Evolutionary conservation across 257 asterid genomes (phyloP).

Genomic region (Solanum bukasovii): DNA sequence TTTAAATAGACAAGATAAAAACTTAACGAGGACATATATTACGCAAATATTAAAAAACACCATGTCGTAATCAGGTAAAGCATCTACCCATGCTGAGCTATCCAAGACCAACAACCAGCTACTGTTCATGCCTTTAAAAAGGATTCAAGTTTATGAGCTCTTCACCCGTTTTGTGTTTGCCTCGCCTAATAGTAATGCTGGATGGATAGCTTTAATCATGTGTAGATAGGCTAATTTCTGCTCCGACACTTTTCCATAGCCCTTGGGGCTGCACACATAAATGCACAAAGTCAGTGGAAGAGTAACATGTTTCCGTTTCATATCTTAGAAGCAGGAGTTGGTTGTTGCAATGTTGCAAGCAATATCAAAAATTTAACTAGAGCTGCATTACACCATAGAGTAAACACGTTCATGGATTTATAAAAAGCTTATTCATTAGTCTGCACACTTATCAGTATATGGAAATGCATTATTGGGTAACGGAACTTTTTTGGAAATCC

Average conservation of each 20-base stretch:
- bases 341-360: neutral
- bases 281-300: neutral
- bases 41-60: neutral
- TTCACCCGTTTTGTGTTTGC: neutral
- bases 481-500: neutral
- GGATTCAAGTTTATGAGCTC: neutral
- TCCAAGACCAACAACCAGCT: conserved; percentile 9
- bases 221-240: conserved; percentile 20
- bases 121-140: neutral
- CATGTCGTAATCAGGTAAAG: neutral
- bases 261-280: conserved; percentile 36
- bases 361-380: neutral
- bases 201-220: conserved; percentile 20
- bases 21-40: neutral
- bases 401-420: neutral
- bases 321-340: neutral
- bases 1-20: conserved; percentile 2
- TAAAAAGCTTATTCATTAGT: neutral
- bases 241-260: conserved; percentile 27
- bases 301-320: neutral
- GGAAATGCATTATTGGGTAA: neutral
- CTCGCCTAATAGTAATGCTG: neutral
- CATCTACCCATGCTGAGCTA: conserved; percentile 18
- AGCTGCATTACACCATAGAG: neutral
- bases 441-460: neutral